These are phyloP conservation scores for Phytophthora foliorum DNA, from an alignment of 352 stramenopile genomes.

Conservation along the genomic window DNA sequence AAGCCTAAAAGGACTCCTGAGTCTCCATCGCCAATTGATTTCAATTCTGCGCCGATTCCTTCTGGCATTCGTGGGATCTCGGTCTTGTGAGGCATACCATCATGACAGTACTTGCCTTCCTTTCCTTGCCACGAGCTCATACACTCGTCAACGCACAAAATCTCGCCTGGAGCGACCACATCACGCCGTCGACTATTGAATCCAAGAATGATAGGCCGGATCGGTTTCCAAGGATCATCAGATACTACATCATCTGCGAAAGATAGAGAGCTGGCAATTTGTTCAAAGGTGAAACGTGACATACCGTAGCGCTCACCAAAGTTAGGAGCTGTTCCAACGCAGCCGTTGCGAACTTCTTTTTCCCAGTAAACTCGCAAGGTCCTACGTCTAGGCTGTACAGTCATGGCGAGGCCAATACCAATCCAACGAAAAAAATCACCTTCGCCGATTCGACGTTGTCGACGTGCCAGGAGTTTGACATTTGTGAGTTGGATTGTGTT, in stretches of 20 bases:
- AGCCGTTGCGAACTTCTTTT: background rate
- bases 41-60: conserved; percentile 1
- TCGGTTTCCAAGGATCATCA: conserved; percentile 10
- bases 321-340: conserved; percentile 2
- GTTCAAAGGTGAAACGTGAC: conserved; percentile 3
- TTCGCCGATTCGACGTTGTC: conserved; percentile 2
- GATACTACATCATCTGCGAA: background rate
- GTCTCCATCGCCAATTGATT: conserved; percentile 14
- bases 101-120: conserved; percentile 8
- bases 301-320: conserved; percentile 12
- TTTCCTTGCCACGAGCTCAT: conserved; percentile 11
- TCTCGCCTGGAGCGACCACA: conserved; percentile 5
- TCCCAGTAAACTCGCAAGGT: conserved; percentile 5
- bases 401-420: background rate
- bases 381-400: background rate
- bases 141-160: conserved; percentile 17
- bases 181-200: conserved; percentile 3
- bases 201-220: background rate
- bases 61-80: conserved; percentile 14
- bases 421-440: conserved; percentile 13
- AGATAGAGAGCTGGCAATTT: background rate
- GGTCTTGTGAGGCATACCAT: conserved; percentile 15
- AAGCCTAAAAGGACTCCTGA: conserved; percentile 1
- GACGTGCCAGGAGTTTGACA: background rate
- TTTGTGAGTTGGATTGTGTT: conserved; percentile 4